phyloP scores from a whole-genome alignment of 805 yeast genomes.

The Kockiozyma suomiensis region DNA sequence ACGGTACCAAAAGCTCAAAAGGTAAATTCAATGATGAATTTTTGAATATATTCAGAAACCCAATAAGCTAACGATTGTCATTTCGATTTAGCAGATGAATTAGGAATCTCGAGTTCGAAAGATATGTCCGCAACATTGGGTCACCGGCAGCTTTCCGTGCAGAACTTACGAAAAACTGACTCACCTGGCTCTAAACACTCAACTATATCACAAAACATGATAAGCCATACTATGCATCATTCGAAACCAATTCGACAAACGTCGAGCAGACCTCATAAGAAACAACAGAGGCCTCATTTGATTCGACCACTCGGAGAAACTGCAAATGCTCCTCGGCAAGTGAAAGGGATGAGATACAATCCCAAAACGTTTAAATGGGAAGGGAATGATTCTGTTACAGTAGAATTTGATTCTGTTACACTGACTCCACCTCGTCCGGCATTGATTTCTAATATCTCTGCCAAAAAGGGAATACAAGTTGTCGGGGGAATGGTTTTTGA shows the following conservation, averaged over 20 bases:
- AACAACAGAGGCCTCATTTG: slow-evolving; percentile 32
- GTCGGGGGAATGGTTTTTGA: slow-evolving; percentile 64
- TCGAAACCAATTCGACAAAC: neutral
- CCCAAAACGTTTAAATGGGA: slow-evolving; percentile 59
- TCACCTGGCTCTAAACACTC: neutral
- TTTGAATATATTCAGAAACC: neutral
- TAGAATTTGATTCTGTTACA: slow-evolving; percentile 50
- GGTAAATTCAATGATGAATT: no score
- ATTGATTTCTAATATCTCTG: slow-evolving; percentile 38
- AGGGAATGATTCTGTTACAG: slow-evolving; percentile 63
- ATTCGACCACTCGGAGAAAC: slow-evolving; percentile 30
- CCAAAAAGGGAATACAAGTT: slow-evolving; percentile 45
- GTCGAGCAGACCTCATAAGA: slow-evolving; percentile 8
- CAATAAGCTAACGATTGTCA: neutral
- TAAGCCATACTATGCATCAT: neutral
- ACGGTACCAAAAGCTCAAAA: neutral
- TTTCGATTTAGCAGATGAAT: neutral
- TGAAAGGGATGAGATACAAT: slow-evolving; percentile 55
- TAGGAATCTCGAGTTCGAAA: neutral
- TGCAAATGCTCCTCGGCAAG: slow-evolving; percentile 24
- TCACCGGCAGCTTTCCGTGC: neutral
- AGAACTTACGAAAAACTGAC: neutral
- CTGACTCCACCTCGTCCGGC: slow-evolving; percentile 44
- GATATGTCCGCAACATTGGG: neutral
- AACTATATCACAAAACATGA: neutral